phyloP scores from a whole-genome alignment of 805 yeast genomes.

The Wickerhamiella allomyrinae region DNA sequence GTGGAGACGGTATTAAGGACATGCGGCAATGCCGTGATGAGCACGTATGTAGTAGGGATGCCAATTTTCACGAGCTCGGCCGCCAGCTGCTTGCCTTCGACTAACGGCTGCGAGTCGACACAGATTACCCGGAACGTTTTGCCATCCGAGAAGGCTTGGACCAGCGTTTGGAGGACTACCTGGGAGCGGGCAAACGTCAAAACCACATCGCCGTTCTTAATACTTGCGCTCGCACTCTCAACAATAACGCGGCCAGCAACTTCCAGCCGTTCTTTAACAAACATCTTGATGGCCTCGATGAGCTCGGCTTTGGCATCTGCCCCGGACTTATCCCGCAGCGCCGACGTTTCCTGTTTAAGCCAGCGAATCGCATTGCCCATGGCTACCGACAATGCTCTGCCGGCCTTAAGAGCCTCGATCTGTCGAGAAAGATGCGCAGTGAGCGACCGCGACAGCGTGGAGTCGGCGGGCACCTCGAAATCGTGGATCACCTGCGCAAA shows the following conservation, averaged over 20 bases:
- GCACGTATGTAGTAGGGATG: constrained; percentile 60
- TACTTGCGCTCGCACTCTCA: constrained; percentile 63
- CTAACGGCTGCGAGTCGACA: constrained; percentile 86
- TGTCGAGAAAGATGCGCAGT: constrained; percentile 82
- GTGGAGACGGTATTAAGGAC: constrained; percentile 77
- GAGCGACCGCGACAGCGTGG: constrained; percentile 74
- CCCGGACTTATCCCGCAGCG: constrained; percentile 57
- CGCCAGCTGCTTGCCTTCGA: constrained; percentile 78
- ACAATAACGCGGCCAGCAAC: constrained; percentile 72
- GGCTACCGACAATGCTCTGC: constrained; percentile 79
- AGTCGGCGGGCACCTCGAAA: constrained; percentile 72
- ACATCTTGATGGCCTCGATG: constrained; percentile 57
- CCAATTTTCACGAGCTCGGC: constrained; percentile 46
- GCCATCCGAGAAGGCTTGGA: constrained; percentile 44
- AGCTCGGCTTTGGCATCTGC: constrained; percentile 50
- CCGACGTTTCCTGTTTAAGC: constrained; percentile 87
- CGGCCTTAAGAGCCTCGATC: constrained; percentile 79
- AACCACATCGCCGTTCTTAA: constrained; percentile 60
- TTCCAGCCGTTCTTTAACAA: constrained; percentile 72
- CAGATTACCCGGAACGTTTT: constrained; percentile 66
- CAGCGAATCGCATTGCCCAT: constrained; percentile 98
- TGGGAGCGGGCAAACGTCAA: constrained; percentile 81
- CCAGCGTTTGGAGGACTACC: constrained; percentile 63
- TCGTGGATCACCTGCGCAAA: constrained; percentile 68
- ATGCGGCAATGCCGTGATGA: constrained; percentile 66